Evolutionary conservation across 2,329 filamentous ascomycete genomes (phyloP).

Genomic region (Colletotrichum somersetense): DNA sequence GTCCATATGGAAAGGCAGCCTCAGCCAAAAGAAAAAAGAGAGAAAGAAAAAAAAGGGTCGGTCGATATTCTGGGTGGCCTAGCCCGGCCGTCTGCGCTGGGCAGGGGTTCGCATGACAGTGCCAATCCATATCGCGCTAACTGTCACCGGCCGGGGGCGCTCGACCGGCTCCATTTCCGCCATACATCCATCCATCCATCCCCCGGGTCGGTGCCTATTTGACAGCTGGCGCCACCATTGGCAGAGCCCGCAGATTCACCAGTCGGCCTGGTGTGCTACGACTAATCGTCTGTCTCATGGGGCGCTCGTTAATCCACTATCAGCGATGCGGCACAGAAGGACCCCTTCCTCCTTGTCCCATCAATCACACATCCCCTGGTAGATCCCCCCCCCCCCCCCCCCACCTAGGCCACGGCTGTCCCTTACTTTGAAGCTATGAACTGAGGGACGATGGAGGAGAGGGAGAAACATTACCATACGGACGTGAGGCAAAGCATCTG

Average conservation of each 20-base stretch:
- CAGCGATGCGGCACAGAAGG: neutral
- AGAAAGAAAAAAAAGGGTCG: neutral
- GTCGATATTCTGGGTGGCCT: conserved; percentile 25
- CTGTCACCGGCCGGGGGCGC: conserved; percentile 21
- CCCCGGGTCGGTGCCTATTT: conserved; percentile 21
- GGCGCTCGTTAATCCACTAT: conserved; percentile 1
- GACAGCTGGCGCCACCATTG: conserved; percentile 7
- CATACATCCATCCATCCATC: conserved; percentile 1
- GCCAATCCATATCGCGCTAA: neutral
- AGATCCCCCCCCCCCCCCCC: neutral
- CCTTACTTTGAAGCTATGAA: neutral
- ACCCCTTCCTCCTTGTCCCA: neutral
- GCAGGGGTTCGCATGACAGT: conserved; percentile 31
- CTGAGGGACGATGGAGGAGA: neutral
- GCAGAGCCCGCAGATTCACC: neutral
- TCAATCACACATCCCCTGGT: neutral
- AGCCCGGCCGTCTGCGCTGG: conserved; percentile 17
- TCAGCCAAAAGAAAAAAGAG: neutral
- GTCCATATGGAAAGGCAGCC: conserved; percentile 2
- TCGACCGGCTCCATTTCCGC: conserved; percentile 26
- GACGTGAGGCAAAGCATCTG: neutral
- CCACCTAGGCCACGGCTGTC: neutral
- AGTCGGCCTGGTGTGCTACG: neutral
- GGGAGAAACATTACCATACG: neutral
- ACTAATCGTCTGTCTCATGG: neutral